Evolutionary conservation across 2,329 filamentous ascomycete species (phyloP).

Genomic region (Endocalyx cinctus): DNA sequence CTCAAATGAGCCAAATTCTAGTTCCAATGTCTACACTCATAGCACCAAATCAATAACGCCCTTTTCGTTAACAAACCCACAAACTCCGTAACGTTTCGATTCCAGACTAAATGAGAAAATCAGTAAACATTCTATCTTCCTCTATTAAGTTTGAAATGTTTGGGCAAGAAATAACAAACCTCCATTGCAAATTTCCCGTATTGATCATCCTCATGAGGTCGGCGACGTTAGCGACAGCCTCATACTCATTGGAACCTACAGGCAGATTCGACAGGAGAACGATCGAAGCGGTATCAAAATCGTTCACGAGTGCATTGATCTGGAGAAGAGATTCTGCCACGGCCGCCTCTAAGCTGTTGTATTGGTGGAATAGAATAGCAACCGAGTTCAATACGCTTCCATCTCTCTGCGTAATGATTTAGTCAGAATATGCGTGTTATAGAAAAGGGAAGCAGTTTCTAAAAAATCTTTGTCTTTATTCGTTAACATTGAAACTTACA

Average conservation of each 20-base stretch:
- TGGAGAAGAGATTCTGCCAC: conserved; percentile 21
- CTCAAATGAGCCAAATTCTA: too few species aligned
- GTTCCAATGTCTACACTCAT: too few species aligned
- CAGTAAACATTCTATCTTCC: too few species aligned
- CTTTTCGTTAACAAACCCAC: too few species aligned
- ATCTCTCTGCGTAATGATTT: conserved; percentile 11
- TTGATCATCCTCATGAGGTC: conserved; percentile 19
- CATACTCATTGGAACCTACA: conserved; percentile 7
- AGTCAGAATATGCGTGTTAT: not conserved
- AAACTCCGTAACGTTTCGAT: too few species aligned
- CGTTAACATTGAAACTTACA: too few species aligned
- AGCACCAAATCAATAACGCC: too few species aligned
- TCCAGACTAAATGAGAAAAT: too few species aligned
- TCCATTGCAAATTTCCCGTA: conserved; percentile 23
- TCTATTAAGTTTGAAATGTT: too few species aligned
- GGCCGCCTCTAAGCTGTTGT: conserved; percentile 18
- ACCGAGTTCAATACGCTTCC: conserved; percentile 23
- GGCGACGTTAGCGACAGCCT: conserved; percentile 15
- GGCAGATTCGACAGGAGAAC: conserved; percentile 11
- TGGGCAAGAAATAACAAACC: too few species aligned
- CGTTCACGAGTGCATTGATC: conserved; percentile 14
- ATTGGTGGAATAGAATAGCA: conserved; percentile 21
- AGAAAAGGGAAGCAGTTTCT: too few species aligned
- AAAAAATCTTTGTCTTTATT: too few species aligned
- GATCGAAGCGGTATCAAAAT: conserved; percentile 18